Evolutionary conservation across 768 basidiomycete genomes (phyloP).

Genomic region (Amanita pallidorosea): DNA sequence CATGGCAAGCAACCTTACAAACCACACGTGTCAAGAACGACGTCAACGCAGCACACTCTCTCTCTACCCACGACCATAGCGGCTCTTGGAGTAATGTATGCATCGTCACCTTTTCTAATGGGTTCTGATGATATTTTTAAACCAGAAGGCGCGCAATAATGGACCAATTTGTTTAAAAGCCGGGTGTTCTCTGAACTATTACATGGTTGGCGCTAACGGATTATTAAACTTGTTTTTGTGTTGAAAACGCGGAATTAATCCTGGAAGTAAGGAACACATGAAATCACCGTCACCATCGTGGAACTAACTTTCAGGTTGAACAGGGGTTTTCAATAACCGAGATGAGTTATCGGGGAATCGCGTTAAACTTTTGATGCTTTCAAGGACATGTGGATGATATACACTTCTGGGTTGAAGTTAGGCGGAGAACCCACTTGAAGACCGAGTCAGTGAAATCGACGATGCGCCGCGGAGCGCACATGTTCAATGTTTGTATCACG

Average conservation of each 20-base stretch:
- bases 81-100: neutral
- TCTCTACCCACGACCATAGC: slow-evolving; percentile 1
- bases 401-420: neutral
- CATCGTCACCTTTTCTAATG: neutral
- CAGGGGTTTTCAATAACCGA: neutral
- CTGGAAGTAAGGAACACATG: neutral
- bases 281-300: neutral
- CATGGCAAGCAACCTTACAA: neutral
- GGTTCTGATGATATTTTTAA: neutral
- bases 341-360: neutral
- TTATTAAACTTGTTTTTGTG: neutral
- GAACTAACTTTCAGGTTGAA: neutral
- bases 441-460: neutral
- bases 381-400: neutral
- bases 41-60: neutral
- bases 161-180: neutral
- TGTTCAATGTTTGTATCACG: neutral
- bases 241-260: neutral
- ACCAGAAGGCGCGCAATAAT: neutral
- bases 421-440: neutral
- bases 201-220: neutral
- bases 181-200: neutral
- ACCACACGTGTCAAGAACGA: slow-evolving; percentile 1
- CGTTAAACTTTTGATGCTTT: slow-evolving; percentile 1
- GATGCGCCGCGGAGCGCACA: neutral